Percentiles rank a stretch among this genome's conserved stretches.
These are phyloP conservation scores for Fusarium acutatum DNA, from an alignment of 2,329 filamentous ascomycete genomes.

Conservation along the genomic window DNA sequence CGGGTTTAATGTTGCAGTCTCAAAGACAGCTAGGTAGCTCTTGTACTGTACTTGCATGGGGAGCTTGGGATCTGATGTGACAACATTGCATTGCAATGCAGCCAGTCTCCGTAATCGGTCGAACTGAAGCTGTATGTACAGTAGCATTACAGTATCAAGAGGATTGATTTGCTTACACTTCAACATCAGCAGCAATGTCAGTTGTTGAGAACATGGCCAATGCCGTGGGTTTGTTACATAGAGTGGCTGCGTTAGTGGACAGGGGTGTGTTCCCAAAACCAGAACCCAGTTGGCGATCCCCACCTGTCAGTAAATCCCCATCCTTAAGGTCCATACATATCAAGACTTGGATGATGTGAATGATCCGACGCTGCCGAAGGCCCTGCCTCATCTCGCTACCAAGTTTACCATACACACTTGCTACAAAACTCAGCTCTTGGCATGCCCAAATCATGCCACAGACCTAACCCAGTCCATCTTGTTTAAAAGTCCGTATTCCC, in stretches of 20 bases:
- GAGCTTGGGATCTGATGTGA: background rate
- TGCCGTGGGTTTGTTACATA: background rate
- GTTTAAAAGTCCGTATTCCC: background rate
- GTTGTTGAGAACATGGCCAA: background rate
- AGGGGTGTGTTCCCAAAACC: background rate
- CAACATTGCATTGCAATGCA: background rate
- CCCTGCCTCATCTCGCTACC: background rate
- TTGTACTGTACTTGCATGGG: background rate
- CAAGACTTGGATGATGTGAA: background rate
- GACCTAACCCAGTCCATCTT: background rate
- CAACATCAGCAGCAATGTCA: background rate
- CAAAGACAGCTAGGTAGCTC: background rate
- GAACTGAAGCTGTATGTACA: background rate
- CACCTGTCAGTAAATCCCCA: background rate
- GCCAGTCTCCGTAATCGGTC: background rate
- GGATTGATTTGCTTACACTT: background rate
- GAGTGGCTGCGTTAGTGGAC: slow-evolving; percentile 17
- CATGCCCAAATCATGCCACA: slow-evolving; percentile 7
- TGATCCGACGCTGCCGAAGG: slow-evolving; percentile 17
- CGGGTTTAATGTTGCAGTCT: background rate
- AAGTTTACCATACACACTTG: background rate
- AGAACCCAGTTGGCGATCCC: slow-evolving; percentile 2
- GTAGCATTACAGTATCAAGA: background rate
- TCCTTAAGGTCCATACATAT: background rate
- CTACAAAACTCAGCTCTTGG: slow-evolving; percentile 7